phyloP scores from a whole-genome alignment of 2,329 filamentous ascomycete species.

The Botryosphaeria dothidea region DNA sequence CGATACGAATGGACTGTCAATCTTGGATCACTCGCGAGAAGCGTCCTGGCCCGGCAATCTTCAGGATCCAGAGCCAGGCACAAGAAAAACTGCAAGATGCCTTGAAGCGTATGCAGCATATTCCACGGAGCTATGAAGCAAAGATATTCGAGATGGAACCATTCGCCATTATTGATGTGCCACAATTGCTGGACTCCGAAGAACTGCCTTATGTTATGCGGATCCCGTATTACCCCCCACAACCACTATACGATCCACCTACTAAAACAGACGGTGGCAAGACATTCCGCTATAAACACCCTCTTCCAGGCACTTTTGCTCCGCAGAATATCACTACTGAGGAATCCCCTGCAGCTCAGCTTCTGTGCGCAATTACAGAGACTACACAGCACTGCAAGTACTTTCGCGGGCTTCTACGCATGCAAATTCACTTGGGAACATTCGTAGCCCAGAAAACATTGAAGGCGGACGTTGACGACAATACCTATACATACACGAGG shows the following conservation, averaged over 20 bases:
- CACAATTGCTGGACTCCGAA: background rate
- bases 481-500: background rate
- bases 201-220: background rate
- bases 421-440: background rate
- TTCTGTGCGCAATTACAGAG: background rate
- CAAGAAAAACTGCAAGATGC: conserved; percentile 25
- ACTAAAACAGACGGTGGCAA: background rate
- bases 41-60: conserved; percentile 22
- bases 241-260: background rate
- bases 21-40: conserved; percentile 30
- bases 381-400: background rate
- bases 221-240: background rate
- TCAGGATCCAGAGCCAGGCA: conserved; percentile 27
- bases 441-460: background rate
- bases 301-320: background rate
- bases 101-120: conserved; percentile 25
- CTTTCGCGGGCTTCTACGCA: background rate
- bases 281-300: background rate
- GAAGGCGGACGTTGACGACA: background rate
- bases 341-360: background rate
- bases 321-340: background rate
- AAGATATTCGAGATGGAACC: conserved; percentile 21
- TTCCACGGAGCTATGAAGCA: conserved; percentile 27
- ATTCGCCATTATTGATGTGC: conserved; percentile 25
- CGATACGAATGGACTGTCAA: conserved; percentile 29